Percentiles rank a stretch among this genome's conserved stretches.
Conservation (phyloP, 2,329 filamentous ascomycete genomes). For the Didymella pinodella region DNA sequence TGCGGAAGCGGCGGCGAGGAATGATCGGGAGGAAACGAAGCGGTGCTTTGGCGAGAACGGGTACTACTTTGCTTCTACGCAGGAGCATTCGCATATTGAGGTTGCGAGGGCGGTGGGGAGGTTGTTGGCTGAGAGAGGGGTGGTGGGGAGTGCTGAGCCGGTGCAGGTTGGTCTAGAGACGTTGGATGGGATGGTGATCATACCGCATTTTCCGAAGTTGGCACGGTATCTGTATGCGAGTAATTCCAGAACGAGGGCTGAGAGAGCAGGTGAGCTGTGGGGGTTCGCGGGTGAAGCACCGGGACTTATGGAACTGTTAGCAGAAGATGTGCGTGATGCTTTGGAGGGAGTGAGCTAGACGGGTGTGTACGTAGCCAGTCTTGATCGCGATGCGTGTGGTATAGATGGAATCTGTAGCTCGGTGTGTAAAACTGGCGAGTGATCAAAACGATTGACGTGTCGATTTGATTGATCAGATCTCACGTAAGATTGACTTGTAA, state of each 20-base stretch:
- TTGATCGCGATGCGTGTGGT: too few relatives aligned
- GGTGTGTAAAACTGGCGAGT: too few relatives aligned
- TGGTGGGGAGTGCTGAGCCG: conserved; percentile 35
- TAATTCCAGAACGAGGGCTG: conserved; percentile 65
- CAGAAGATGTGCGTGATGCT: conserved; percentile 15
- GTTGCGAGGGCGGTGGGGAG: conserved; percentile 35
- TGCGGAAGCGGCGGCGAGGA: conserved; percentile 60
- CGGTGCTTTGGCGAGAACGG: conserved; percentile 61
- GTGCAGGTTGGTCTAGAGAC: conserved; percentile 33
- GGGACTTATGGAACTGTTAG: conserved; percentile 57
- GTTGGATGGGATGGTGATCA: conserved; percentile 37
- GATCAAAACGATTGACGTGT: too few relatives aligned
- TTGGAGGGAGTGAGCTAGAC: background rate
- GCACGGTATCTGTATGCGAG: conserved; percentile 51
- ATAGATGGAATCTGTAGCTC: too few relatives aligned
- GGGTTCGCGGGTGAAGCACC: conserved; percentile 63
- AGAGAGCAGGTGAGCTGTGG: conserved; percentile 61
- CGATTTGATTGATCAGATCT: too few relatives aligned
- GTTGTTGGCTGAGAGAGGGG: conserved; percentile 37
- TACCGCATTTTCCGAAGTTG: conserved; percentile 30
- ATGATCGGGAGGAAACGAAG: conserved; percentile 49
- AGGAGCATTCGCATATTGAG: conserved; percentile 41
- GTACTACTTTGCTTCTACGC: conserved; percentile 57
- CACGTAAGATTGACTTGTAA: background rate
- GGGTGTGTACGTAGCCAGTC: too few relatives aligned